Percentiles rank a stretch among this genome's conserved stretches.
phyloP scores from a whole-genome alignment of 495 filamentous ascomycete species.

The Penicillium turbatum region DNA sequence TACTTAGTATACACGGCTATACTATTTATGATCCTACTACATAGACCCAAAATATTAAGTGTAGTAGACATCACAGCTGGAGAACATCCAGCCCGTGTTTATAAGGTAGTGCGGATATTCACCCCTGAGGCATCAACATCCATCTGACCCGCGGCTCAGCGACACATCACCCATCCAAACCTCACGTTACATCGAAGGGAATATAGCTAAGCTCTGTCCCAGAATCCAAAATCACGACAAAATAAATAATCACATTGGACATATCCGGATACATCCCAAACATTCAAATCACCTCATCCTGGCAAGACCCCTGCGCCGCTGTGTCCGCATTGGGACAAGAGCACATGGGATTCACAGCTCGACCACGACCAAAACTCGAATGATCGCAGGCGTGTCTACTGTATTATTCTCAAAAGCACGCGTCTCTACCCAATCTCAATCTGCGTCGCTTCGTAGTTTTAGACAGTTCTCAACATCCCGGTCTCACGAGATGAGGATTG shows the following conservation, averaged over 20 bases:
- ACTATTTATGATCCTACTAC: no score
- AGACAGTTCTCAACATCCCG: constrained; percentile 18
- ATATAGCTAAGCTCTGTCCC: background rate
- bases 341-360: constrained; percentile 3
- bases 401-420: background rate
- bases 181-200: background rate
- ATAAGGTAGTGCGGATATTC: background rate
- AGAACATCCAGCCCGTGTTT: no score
- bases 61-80: no score
- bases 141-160: background rate
- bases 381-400: background rate
- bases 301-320: background rate
- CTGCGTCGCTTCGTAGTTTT: no score
- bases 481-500: constrained; percentile 63
- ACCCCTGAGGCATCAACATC: background rate
- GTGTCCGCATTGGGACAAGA: constrained; percentile 9
- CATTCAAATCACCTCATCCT: constrained; percentile 5
- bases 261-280: background rate
- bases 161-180: background rate
- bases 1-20: no score
- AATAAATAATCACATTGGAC: background rate
- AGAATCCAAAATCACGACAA: background rate
- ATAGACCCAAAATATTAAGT: no score
- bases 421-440: background rate
- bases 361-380: background rate